These are phyloP conservation scores for Parastagonospora avenae DNA, from an alignment of 2,329 filamentous ascomycete genomes.

Conservation along the genomic window DNA sequence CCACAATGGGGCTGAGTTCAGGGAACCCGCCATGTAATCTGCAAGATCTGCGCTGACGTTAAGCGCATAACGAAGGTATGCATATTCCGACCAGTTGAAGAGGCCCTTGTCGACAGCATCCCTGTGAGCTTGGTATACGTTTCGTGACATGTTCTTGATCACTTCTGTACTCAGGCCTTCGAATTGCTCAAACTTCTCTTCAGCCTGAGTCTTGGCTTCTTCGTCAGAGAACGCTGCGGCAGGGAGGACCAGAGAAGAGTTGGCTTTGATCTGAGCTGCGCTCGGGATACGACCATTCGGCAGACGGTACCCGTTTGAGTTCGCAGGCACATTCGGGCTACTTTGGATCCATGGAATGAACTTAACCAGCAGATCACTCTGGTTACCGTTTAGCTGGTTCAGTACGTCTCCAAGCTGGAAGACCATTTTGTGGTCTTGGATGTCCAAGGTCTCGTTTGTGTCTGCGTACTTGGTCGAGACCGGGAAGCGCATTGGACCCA, in stretches of 20 bases:
- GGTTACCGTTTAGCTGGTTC: conserved; percentile 64
- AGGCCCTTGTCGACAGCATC: conserved; percentile 59
- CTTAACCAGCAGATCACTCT: conserved; percentile 56
- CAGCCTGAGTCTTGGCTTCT: conserved; percentile 22
- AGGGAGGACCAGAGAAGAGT: conserved; percentile 27
- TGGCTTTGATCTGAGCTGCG: conserved; percentile 33
- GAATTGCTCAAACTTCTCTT: conserved; percentile 26
- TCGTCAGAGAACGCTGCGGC: conserved; percentile 19
- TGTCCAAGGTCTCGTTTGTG: conserved; percentile 62
- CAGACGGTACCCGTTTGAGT: conserved; percentile 41
- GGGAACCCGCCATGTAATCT: conserved; percentile 46
- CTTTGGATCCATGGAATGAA: conserved; percentile 68
- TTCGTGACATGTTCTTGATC: conserved; percentile 50
- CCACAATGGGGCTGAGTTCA: conserved; percentile 54
- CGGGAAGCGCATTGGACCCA: conserved; percentile 70
- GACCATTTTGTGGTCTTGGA: conserved; percentile 68
- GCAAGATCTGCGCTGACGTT: conserved; percentile 61
- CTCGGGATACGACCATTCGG: conserved; percentile 43
- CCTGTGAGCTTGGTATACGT: conserved; percentile 61
- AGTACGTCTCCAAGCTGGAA: conserved; percentile 67
- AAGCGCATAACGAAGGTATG: conserved; percentile 65
- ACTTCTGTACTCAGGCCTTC: conserved; percentile 23
- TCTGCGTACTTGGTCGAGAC: conserved; percentile 55
- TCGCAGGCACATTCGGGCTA: conserved; percentile 59
- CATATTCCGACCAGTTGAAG: conserved; percentile 69